Percentiles rank a stretch among this genome's conserved stretches.
Evolutionary conservation across 768 basidiomycete genomes (phyloP).

Genomic region (Mycena sanguinolenta): DNA sequence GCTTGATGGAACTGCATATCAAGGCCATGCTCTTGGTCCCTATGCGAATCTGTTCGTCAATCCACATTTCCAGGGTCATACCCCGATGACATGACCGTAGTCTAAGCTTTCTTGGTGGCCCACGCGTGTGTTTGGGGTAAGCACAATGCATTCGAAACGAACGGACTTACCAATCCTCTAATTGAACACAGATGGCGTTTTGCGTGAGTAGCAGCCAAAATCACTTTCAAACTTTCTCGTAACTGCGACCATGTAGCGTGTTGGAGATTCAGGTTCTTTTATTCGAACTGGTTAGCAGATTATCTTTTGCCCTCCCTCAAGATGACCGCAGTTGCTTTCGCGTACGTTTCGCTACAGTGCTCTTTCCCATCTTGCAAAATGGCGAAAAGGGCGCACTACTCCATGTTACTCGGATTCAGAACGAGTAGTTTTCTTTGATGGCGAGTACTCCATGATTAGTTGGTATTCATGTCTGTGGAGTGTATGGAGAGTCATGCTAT

Average conservation of each 20-base stretch:
- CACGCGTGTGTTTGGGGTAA: conserved; percentile 25
- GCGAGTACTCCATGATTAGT: no score
- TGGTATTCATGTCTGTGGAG: no score
- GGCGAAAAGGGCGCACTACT: conserved; percentile 17
- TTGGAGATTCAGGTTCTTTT: conserved; percentile 26
- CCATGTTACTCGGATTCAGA: not conserved
- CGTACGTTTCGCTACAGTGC: not conserved
- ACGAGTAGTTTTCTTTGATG: no score
- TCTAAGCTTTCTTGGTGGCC: conserved; percentile 22
- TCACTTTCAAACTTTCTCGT: not conserved
- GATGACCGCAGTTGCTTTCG: not conserved
- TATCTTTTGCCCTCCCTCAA: conserved; percentile 8
- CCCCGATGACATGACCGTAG: not conserved
- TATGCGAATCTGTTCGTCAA: conserved; percentile 27
- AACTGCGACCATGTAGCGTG: not conserved
- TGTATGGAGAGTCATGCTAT: no score
- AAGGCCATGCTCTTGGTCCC: conserved; percentile 26
- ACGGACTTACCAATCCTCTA: not conserved
- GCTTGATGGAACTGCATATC: conserved; percentile 15
- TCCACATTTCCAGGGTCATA: not conserved
- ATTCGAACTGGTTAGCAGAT: conserved; percentile 19
- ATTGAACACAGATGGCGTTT: conserved; percentile 5
- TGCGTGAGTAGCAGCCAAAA: conserved; percentile 9
- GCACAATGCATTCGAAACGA: not conserved
- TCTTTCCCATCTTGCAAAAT: not conserved